Evolutionary conservation across 2,329 filamentous ascomycete genomes (phyloP), one percentile per base, ranked within the genome.

Genomic region (Fusarium avenaceum): DNA sequence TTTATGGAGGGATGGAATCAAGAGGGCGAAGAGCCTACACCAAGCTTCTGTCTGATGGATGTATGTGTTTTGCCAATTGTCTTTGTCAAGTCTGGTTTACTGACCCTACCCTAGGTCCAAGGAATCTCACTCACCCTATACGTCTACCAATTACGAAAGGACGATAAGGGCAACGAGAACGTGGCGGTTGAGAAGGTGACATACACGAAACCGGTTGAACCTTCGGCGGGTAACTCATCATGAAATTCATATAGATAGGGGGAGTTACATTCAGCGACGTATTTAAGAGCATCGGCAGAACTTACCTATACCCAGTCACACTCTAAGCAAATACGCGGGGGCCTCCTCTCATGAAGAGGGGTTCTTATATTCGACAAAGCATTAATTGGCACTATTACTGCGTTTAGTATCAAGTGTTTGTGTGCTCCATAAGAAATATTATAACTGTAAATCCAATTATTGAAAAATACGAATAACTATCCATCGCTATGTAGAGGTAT

Each of bases 31-130:
- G 92, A 95, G 56, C 92, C 91, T 24, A 90, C 90, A 57, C 95
- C 95, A 26, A 97, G 94, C 78, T 97, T 98, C 80, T 97, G 96
- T 76, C 82, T 98, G 79, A 97, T 98, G 95, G 95, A 98, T 86
- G 94, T 97, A 80, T 83, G 93, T 90, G 45, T 55, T 50, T 43
- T 50, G 10, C n/a, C 19, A 57, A 20, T 15, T 10, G 6, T 20
- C 10, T 22, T 22, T 45, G 24, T 3, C 38, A 11, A 40, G 11
- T 15, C 13, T 26, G 39, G 11, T 45, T 73, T 48, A 49, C 74
- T 77, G 44, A 77, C 59, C 56, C 19, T 56, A 46, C 51, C 39
- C 71, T 72, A 97, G 93, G 93, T 97, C 35, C 95, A 98, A 87
- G 95, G 95, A 32, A 96, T 97, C 77, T 96, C 96, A 17, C 86